Conservation (phyloP, 2,329 filamentous ascomycete genomes). For the Didymella segeticola region DNA sequence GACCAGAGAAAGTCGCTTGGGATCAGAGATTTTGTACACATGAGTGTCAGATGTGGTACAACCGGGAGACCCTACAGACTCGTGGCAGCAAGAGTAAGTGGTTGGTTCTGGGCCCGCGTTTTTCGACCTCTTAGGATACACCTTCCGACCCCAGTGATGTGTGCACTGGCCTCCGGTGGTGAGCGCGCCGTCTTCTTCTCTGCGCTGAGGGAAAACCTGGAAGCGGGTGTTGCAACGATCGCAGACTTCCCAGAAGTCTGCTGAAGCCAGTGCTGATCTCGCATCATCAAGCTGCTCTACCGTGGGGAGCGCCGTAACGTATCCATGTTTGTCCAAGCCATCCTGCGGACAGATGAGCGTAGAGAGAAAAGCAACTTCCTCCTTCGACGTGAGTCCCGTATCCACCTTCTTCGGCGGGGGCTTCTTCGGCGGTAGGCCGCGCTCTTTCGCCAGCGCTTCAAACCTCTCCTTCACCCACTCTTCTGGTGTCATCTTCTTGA, state of each 20-base stretch:
- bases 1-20: slow-evolving; percentile 76
- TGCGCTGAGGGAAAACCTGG: slow-evolving; percentile 87
- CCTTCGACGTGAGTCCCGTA: slow-evolving; percentile 70
- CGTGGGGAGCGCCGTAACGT: slow-evolving; percentile 73
- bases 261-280: slow-evolving; percentile 67
- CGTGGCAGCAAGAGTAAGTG: slow-evolving; percentile 79
- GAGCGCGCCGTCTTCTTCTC: slow-evolving; percentile 76
- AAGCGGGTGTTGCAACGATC: slow-evolving; percentile 87
- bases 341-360: slow-evolving; percentile 68
- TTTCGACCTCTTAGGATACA: slow-evolving; percentile 59
- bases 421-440: slow-evolving; percentile 44
- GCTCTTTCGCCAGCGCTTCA: slow-evolving; percentile 37
- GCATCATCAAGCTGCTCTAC: slow-evolving; percentile 71
- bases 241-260: slow-evolving; percentile 83
- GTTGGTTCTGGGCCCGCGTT: slow-evolving; percentile 62
- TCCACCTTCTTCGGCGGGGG: slow-evolving; percentile 62
- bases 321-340: slow-evolving; percentile 72
- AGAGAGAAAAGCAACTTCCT: slow-evolving; percentile 62
- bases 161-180: slow-evolving; percentile 78
- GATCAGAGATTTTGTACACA: slow-evolving; percentile 83
- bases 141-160: slow-evolving; percentile 78
- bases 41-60: slow-evolving; percentile 76
- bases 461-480: slow-evolving; percentile 73
- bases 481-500: slow-evolving; percentile 75
- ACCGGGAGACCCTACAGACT: slow-evolving; percentile 76